Base-by-base conservation (phyloP, 2,329 filamentous ascomycete genomes). In the Cytospora piceae region DNA sequence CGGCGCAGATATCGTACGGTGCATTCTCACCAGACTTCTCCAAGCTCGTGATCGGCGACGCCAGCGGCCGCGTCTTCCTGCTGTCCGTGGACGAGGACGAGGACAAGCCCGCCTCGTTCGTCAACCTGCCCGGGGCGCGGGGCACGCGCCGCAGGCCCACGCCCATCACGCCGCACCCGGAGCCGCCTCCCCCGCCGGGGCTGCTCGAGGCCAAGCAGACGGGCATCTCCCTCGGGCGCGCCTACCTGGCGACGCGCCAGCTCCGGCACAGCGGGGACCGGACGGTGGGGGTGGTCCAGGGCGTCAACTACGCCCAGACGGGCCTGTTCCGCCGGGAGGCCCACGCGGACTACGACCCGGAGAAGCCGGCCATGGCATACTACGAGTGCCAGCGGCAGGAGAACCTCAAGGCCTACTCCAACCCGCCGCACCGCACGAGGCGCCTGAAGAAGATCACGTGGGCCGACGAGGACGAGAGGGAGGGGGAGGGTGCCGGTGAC, bases 31-130 rank as follows among this genome's bases (percentile, higher is more conserved):
- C 82, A 0, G 83, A 88, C 70, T 78, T 77, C 39, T 80, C 82
- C 1, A 83, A 81, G 68, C 78, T 90, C 1, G 78, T 85, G 1
- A 76, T 90, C 14, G 87, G 87, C 22, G 87, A 90, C 71, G 85
- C 85, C 0, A 87, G 83, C 3, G 87, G 87, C 0, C 82, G 85
- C 8, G 79, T 89, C 0, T 87, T 85, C 66, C 70, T 89, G 0
- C 72, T 89, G 2, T 82, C 81, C 0, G 72, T 83, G 3, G 79
- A 86, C 63, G 77, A 82, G 22, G 73, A 74, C 1, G 78, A 80
- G 14, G 77, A 81, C 37, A 75, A 76, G 27, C 71, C 73, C 0
- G 70, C 74, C 12, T 69, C 73, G 0, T 78, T 79, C 55, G 69
- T 78, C 12, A 75, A 73, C 1, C 58, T 83, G 1, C 77, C 78